These are phyloP conservation scores for Colletotrichum sp. DNA, from an alignment of 2,329 filamentous ascomycete genomes.

Conservation along the genomic window DNA sequence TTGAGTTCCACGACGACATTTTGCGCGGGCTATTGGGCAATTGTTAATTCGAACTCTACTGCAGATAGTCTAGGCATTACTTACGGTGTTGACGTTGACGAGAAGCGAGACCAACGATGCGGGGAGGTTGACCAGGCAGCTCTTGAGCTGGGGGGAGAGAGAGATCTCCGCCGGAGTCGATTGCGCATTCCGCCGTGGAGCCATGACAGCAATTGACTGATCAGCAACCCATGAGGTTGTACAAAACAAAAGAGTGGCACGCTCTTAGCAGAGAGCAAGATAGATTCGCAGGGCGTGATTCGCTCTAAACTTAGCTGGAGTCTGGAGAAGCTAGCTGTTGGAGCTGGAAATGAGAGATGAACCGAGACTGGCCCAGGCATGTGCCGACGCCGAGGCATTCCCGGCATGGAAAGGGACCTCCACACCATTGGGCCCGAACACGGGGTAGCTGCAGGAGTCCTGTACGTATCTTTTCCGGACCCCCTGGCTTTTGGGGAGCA, in stretches of 20 bases:
- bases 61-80: slow-evolving; percentile 33
- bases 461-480: background rate
- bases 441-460: slow-evolving; percentile 5
- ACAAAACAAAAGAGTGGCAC: background rate
- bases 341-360: slow-evolving; percentile 4
- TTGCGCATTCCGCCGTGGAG: slow-evolving; percentile 59
- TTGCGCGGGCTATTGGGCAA: slow-evolving; percentile 72
- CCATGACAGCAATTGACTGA: slow-evolving; percentile 38
- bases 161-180: slow-evolving; percentile 82
- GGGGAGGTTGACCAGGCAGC: slow-evolving; percentile 93
- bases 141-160: slow-evolving; percentile 87
- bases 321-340: background rate
- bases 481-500: background rate
- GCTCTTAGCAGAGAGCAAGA: background rate
- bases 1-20: slow-evolving; percentile 95
- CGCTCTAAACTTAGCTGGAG: background rate
- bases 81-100: slow-evolving; percentile 87
- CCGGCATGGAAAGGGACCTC: slow-evolving; percentile 11
- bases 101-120: slow-evolving; percentile 82
- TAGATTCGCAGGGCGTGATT: background rate
- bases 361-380: slow-evolving; percentile 25
- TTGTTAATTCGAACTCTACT: background rate
- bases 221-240: background rate
- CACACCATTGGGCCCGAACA: slow-evolving; percentile 16
- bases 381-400: slow-evolving; percentile 32